Base-by-base conservation (phyloP, 768 basidiomycete species). In the Jaapia argillacea region DNA sequence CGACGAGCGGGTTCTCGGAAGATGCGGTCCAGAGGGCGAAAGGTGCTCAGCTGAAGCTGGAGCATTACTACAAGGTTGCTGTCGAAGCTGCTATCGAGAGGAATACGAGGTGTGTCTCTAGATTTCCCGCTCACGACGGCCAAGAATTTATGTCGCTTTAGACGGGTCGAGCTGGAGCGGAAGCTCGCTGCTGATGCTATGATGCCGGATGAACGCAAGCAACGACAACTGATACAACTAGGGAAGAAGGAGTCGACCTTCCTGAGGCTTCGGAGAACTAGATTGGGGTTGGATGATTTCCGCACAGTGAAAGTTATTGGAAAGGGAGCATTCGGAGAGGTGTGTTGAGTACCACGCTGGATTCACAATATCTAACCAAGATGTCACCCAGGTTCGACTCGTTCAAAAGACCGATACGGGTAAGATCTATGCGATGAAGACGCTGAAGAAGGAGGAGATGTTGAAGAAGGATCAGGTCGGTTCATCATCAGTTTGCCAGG, bases 361-460 rank as follows among this genome's bases (percentile, higher is more conserved):
- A 6, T 27, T 21, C 21, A 23, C 14, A 23, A 24, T 28, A 33
- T 21, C 41, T 16, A 20, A 16, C 49, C 27, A 13, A 36, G 42
- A 4, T 4, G 13, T 24, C 26, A 24, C 44, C 16, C 44, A 91
- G 67, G 93, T 99, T 41, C 78, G 96, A 36, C 72, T 99, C 24
- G 93, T 96, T 24, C 94, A 99, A 59, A 99, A 99, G 64, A 76
- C 73, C 13, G 96, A 99, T 58, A 97, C 93, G 1, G 91, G 92
- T 26, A 96, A 91, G 67, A 96, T 98, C 44, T 99, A 97, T 61
- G 96, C 96, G 14, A 96, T 99, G 94, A 98, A 98, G 66, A 88
- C 90, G 20, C 66, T 98, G 58, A 82, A 85, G 65, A 99, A 99
- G 69, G 85, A 85, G 40, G 96, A 97, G 61, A 99, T 98, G 96